Percentiles rank a stretch among this genome's conserved stretches.
phyloP scores from a whole-genome alignment of 176 grass and related monocot genomes.

The Musa itinerans region DNA sequence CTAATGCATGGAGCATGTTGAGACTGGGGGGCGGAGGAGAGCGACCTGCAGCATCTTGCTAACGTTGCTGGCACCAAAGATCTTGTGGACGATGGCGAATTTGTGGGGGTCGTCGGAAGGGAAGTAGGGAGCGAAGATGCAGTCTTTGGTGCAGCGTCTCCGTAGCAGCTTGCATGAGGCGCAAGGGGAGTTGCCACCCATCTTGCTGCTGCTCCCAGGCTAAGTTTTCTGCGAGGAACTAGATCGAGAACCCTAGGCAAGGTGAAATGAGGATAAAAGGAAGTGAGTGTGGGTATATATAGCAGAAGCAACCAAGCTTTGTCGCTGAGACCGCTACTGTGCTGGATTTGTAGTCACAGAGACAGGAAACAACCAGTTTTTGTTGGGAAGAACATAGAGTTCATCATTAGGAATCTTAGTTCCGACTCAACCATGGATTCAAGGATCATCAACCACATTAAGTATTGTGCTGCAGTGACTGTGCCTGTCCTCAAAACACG shows the following conservation, averaged over 20 bases:
- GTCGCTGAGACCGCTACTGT: no score
- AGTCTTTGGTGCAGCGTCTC: slow-evolving; percentile 16
- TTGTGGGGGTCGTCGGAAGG: slow-evolving; percentile 19
- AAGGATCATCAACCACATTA: not conserved
- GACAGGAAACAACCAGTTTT: not conserved
- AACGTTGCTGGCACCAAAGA: slow-evolving; percentile 17
- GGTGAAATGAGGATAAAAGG: no score
- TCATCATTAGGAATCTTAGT: slow-evolving; percentile 18
- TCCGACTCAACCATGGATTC: slow-evolving; percentile 5
- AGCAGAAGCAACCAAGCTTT: not conserved
- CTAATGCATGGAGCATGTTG: no score
- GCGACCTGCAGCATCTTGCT: slow-evolving; percentile 22
- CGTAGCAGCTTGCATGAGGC: slow-evolving; percentile 20
- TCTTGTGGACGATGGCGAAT: slow-evolving; percentile 21
- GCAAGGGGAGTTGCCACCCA: slow-evolving; percentile 16
- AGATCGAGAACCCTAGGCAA: no score
- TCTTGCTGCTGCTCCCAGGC: not conserved
- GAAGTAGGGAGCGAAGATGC: slow-evolving; percentile 19
- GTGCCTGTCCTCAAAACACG: not conserved
- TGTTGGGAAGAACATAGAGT: not conserved
- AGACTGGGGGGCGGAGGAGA: no score
- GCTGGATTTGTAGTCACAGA: no score
- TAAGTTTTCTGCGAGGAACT: no score
- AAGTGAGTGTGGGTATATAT: not conserved
- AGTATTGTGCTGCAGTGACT: not conserved